Conservation (phyloP, 148 eudicot genomes). For the Nepenthes mirabilis region DNA sequence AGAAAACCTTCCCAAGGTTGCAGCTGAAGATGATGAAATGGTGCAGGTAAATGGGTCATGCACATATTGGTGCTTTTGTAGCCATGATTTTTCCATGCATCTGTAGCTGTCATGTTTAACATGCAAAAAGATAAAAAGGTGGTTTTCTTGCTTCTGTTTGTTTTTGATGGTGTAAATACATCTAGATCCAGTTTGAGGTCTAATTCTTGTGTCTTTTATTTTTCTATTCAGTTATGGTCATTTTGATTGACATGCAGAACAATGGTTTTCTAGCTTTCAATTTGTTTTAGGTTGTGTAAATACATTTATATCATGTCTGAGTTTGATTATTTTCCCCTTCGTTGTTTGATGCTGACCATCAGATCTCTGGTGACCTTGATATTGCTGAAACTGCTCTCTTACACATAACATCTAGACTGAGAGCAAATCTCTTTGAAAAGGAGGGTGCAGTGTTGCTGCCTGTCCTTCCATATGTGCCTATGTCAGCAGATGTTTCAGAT, state of each 20-base stretch:
- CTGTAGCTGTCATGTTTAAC: too few relatives aligned
- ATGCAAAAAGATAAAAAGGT: too few relatives aligned
- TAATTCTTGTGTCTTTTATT: too few relatives aligned
- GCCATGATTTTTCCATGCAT: too few relatives aligned
- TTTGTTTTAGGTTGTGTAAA: neutral
- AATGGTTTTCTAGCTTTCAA: neutral
- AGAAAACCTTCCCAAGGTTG: conserved; percentile 85
- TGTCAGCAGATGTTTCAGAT: conserved; percentile 55
- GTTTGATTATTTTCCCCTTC: neutral
- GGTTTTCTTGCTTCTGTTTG: too few relatives aligned
- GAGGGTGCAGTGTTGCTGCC: conserved; percentile 82
- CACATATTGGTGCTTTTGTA: neutral
- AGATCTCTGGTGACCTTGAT: conserved; percentile 95
- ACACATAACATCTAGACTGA: conserved; percentile 64
- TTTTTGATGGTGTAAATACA: too few relatives aligned
- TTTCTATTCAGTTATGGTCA: too few relatives aligned
- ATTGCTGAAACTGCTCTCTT: conserved; percentile 76
- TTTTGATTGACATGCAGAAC: too few relatives aligned
- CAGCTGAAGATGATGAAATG: conserved; percentile 86
- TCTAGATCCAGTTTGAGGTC: too few relatives aligned
- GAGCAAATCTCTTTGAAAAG: conserved; percentile 88
- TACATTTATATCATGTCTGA: neutral
- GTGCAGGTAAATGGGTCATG: conserved; percentile 55
- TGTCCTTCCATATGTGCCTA: conserved; percentile 79
- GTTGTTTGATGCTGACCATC: neutral